phyloP scores from a whole-genome alignment of 345 rosid genomes.

The Arabidopsis arenosa region DNA sequence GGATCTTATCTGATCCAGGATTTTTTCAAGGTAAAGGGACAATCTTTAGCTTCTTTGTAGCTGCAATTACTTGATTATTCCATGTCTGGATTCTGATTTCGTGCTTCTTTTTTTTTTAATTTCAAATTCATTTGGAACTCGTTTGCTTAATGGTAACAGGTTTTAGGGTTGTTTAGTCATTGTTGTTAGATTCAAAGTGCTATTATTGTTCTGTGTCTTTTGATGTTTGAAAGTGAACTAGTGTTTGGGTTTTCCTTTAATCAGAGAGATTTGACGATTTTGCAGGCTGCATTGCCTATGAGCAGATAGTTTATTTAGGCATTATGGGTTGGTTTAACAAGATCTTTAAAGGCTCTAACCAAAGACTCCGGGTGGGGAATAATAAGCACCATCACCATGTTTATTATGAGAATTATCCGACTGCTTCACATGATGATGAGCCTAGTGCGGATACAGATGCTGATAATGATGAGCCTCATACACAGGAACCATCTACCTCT shows the following conservation, averaged over 20 bases:
- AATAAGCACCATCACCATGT: slow-evolving; percentile 52
- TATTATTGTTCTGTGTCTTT: neutral
- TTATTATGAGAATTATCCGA: slow-evolving; percentile 54
- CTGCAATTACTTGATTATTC: slow-evolving; percentile 5
- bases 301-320: slow-evolving; percentile 51
- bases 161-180: slow-evolving; percentile 34
- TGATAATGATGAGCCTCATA: slow-evolving; percentile 40
- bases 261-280: slow-evolving; percentile 14
- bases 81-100: slow-evolving; percentile 19
- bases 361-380: slow-evolving; percentile 57
- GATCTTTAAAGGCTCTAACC: slow-evolving; percentile 77
- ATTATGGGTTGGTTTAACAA: slow-evolving; percentile 90
- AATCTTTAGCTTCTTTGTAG: slow-evolving; percentile 1
- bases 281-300: slow-evolving; percentile 63
- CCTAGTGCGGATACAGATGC: slow-evolving; percentile 42
- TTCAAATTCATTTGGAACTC: neutral
- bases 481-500: slow-evolving; percentile 65
- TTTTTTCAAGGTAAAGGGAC: slow-evolving; percentile 43
- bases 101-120: neutral
- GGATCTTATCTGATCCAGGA: slow-evolving; percentile 68
- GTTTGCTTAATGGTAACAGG: slow-evolving; percentile 8
- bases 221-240: neutral
- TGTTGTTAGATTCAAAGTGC: slow-evolving; percentile 8
- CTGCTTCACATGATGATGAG: slow-evolving; percentile 36
- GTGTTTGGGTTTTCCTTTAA: neutral